phyloP scores from a whole-genome alignment of 495 filamentous ascomycete genomes.

The Chaetomium cochliodes region DNA sequence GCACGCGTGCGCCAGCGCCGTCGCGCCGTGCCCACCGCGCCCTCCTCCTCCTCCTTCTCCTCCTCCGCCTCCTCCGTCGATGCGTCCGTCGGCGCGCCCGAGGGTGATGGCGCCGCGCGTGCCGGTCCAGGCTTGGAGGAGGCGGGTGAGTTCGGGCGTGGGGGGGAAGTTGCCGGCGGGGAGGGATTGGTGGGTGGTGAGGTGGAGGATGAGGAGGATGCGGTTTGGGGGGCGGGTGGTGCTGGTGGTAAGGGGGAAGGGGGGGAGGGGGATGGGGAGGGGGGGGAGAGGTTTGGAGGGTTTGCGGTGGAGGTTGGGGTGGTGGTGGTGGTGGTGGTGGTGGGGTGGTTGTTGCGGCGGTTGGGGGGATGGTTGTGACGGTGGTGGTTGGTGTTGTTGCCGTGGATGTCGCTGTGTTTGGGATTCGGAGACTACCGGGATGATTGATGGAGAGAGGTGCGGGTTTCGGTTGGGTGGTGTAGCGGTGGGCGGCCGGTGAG shows the following conservation, averaged over 20 bases:
- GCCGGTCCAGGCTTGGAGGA: constrained; percentile 16
- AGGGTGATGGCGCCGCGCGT: neutral
- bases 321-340: no score
- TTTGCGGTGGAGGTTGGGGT: no score
- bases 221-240: constrained; percentile 20
- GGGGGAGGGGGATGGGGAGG: neutral
- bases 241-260: constrained; percentile 1
- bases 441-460: constrained; percentile 3
- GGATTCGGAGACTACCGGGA: constrained; percentile 9
- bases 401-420: neutral
- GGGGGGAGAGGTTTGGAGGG: neutral
- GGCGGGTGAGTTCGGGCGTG: constrained; percentile 20
- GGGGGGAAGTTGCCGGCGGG: constrained; percentile 25
- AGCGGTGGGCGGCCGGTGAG: constrained; percentile 11
- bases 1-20: constrained; percentile 27
- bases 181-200: constrained; percentile 27
- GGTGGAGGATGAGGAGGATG: constrained; percentile 23
- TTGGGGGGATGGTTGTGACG: neutral
- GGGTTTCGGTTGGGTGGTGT: constrained; percentile 14
- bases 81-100: no score
- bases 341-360: neutral
- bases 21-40: constrained; percentile 8
- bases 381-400: neutral
- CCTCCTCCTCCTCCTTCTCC: no score
- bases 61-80: no score